Evolutionary conservation across 2,329 filamentous ascomycete species (phyloP).

Genomic region (Xylaria sp.): DNA sequence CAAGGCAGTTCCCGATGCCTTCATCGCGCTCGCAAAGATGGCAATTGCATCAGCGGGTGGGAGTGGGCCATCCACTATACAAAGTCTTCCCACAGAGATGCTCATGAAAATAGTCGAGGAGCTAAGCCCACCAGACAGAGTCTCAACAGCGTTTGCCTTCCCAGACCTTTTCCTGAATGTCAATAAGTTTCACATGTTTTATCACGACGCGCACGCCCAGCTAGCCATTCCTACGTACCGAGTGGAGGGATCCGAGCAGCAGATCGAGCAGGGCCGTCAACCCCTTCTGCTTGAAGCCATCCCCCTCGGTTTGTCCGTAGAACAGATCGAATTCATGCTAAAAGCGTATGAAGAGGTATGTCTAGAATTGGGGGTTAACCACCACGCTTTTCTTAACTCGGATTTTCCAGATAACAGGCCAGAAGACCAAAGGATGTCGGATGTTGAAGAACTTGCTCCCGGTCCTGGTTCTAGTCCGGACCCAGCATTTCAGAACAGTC

Average conservation of each 20-base stretch:
- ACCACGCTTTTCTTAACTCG: not conserved
- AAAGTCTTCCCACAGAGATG: not conserved
- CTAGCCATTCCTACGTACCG: not conserved
- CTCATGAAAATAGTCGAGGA: not conserved
- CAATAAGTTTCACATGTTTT: not conserved
- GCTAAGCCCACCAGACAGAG: not conserved
- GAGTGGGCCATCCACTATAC: not conserved
- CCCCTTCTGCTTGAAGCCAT: not conserved
- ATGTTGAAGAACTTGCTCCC: too few relatives aligned
- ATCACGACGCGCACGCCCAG: not conserved
- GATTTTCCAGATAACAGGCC: not conserved
- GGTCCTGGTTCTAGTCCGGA: not conserved
- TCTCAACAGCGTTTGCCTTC: not conserved
- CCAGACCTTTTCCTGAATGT: not conserved
- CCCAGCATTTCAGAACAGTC: too few relatives aligned
- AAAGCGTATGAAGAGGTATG: not conserved
- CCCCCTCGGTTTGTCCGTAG: not conserved
- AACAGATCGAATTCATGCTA: not conserved
- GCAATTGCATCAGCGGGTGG: not conserved
- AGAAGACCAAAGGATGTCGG: too few relatives aligned
- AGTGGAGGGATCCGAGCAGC: accelerated
- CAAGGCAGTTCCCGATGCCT: not conserved
- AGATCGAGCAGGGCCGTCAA: accelerated
- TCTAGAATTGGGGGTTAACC: not conserved
- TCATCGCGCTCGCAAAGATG: not conserved